Evolutionary conservation across 2,329 filamentous ascomycete species (phyloP).

Genomic region (Epichloe elymi): DNA sequence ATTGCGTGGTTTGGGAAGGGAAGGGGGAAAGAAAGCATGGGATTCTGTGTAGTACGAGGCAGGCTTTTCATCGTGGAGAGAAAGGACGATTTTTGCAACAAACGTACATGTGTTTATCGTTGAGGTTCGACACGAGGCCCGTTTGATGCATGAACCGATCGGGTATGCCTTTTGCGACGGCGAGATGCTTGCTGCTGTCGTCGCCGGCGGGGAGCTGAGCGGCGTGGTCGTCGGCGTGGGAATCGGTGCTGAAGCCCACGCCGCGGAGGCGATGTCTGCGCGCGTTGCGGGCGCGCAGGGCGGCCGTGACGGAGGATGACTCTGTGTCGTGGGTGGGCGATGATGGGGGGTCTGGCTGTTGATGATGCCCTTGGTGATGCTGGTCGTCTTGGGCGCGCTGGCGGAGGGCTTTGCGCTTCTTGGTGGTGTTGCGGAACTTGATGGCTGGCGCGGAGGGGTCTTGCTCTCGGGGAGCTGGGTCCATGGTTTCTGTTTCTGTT

Average conservation of each 20-base stretch:
- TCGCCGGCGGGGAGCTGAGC: conserved; percentile 22
- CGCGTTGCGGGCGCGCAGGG: conserved; percentile 38
- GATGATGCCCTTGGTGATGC: not conserved
- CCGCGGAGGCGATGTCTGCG: conserved; percentile 38
- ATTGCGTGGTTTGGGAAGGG: not conserved
- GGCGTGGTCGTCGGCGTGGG: conserved; percentile 9
- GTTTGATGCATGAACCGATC: conserved; percentile 60
- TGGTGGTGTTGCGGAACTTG: conserved; percentile 39
- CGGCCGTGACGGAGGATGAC: conserved; percentile 29
- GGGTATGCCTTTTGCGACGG: conserved; percentile 16
- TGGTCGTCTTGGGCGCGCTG: conserved; percentile 29
- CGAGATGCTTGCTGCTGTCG: conserved; percentile 19
- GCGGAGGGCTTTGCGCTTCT: conserved; percentile 48
- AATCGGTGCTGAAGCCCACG: conserved; percentile 38
- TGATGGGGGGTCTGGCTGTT: not conserved
- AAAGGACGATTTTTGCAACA: not conserved
- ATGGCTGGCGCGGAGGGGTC: conserved; percentile 19
- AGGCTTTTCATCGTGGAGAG: not conserved
- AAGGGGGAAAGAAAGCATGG: not conserved
- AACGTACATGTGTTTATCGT: conserved; percentile 69
- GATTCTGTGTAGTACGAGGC: not conserved
- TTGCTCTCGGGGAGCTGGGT: conserved; percentile 11
- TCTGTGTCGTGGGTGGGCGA: conserved; percentile 11
- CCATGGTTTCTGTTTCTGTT: conserved; percentile 7
- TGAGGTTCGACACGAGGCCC: conserved; percentile 48